Conservation (phyloP, 1,139 yeast species). For the Lodderomyces orthopsilosis region DNA sequence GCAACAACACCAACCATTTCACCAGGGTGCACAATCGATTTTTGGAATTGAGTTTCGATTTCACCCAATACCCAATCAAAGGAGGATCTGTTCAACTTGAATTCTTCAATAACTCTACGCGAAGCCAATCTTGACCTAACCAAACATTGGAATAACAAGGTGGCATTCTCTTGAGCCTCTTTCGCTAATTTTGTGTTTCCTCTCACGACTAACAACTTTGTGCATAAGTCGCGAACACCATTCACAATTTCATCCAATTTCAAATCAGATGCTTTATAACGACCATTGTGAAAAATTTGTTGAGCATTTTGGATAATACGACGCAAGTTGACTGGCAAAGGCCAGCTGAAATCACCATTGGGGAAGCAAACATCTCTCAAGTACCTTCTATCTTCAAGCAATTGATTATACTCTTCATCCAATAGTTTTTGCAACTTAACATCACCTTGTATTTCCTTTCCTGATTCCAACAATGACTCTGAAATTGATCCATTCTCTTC, state of each 20-base stretch:
- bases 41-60: slow-evolving; percentile 88
- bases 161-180: slow-evolving; percentile 93
- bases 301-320: slow-evolving; percentile 97
- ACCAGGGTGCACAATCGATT: slow-evolving; percentile 95
- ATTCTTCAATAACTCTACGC: slow-evolving; percentile 90
- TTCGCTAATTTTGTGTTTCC: slow-evolving; percentile 70
- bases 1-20: slow-evolving; percentile 99
- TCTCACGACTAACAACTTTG: slow-evolving; percentile 72
- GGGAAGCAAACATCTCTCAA: slow-evolving; percentile 79
- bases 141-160: slow-evolving; percentile 84
- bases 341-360: slow-evolving; percentile 96
- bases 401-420: slow-evolving; percentile 82
- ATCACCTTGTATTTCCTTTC: slow-evolving; percentile 89
- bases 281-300: slow-evolving; percentile 92
- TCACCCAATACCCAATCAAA: slow-evolving; percentile 97
- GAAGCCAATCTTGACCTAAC: slow-evolving; percentile 89
- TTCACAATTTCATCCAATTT: slow-evolving; percentile 75
- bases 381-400: slow-evolving; percentile 71
- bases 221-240: slow-evolving; percentile 70
- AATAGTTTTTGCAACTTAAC: slow-evolving; percentile 74
- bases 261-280: slow-evolving; percentile 85
- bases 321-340: slow-evolving; percentile 93
- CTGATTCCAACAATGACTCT: slow-evolving; percentile 79
- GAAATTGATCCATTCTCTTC: slow-evolving; percentile 62
- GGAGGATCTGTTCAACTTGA: slow-evolving; percentile 76